Base-by-base conservation (phyloP, 176 grass and related monocot species). In the Carex myosuroides region DNA sequence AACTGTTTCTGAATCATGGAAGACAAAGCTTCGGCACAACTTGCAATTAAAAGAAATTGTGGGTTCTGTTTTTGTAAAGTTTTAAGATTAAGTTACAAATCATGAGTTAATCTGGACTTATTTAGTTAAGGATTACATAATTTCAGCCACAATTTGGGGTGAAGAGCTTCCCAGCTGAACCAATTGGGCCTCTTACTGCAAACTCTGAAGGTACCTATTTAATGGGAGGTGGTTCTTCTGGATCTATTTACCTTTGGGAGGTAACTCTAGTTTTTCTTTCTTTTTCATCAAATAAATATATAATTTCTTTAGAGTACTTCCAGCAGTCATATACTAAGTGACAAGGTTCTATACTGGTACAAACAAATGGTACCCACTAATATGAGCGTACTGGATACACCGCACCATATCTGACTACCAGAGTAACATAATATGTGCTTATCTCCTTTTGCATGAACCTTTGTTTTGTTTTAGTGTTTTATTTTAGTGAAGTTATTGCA, bases 91-190 rank as follows among this genome's bases (percentile, higher is more conserved):
- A 24, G 21, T 71, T 46, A 46, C 0, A 21, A n/a, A 12, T 16
- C 18, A 13, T 3, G 2, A 50, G 3, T 73, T 74, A 26, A 52
- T 74, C 52, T 46, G 39, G 35, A 42, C 13, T 67, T 72, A 72
- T 48, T 67, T 70, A 48, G 41, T 46, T 9, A 46, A 33, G 5
- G 41, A 54, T 30, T 68, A 76, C 65, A 48, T 22, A 22, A 81
- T 74, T 88, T 82, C 86, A 98, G 96, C 88, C 95, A 1, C 89
- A 93, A 82, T 88, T 93, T 69, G 89, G 84, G 64, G 88, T 93
- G 55, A 91, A 90, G 76, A 98, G 89, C 89, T 98, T 98, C 80
- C 96, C 93, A 0, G 86, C 88, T 17, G 92, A 98, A 59, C 92
- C 93, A 20, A 95, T 98, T 62, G 91, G 89, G 1, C 88, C 85